Base-by-base conservation (phyloP, 805 yeast genomes). In the Metschnikowia bowlesiae region DNA sequence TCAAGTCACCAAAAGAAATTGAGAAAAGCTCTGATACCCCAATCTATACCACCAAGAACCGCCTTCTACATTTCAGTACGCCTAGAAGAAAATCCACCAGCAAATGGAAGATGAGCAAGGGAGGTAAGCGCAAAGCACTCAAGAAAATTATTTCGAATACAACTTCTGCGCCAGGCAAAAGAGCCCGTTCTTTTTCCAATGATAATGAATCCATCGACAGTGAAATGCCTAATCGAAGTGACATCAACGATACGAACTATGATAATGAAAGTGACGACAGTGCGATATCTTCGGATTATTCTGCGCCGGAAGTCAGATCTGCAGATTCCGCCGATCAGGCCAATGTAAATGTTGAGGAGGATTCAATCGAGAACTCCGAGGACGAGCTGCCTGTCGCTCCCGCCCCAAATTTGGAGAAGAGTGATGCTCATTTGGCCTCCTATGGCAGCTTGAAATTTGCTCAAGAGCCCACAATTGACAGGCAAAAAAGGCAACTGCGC, bases 1-100 rank as follows among this genome's bases (percentile, higher is more conserved):
- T 90, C 40, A 78, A 78, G 52, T 84, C 94, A 0, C 96, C 98
- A 1, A 80, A 85, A 16, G 95, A 85, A 58, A 72, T 86, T 52
- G 87, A 78, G 58, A 61, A 68, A 13, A 65, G 62, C 48, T 55
- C 55, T 8, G 61, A 64, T 44, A 61, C 62, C 18, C 75, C 76
- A 2, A 73, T 73, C 28, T 73, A 54, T 52, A 73, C 69, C 31
- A 66, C 58, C 32, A 66, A 62, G 34, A 52, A 55, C 7, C 50
- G 32, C 22, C 46, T 38, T 3, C 26, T 44, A 26, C 51, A 37
- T 8, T 46, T 42, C 34, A 39, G 40, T 22, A 40, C 42, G 11
- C 46, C 48, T 3, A 18, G 40, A 6, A 44, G 39, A n/a, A 47
- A 50, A 40, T 26, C 42, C 16, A 13, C 52, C 30, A 45, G 53